These are phyloP conservation scores for Nothopassalora personata DNA, from an alignment of 2,329 filamentous ascomycete species.

Conservation along the genomic window DNA sequence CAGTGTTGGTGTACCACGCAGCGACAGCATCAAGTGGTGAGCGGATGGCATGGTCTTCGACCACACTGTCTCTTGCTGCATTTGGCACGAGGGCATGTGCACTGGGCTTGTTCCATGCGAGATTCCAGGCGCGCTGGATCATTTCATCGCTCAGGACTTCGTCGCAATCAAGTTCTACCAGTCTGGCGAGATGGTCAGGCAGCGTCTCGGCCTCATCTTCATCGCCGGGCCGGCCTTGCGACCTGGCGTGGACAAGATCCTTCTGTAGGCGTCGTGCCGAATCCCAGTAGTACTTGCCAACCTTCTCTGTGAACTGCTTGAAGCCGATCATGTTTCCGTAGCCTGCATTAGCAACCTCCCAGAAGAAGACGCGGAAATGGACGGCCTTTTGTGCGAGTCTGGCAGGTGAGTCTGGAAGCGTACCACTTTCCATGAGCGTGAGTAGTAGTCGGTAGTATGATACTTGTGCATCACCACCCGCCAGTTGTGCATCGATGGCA, in stretches of 20 bases:
- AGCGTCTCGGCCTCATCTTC: constrained; percentile 59
- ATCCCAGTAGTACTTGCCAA: constrained; percentile 76
- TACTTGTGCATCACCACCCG: constrained; percentile 83
- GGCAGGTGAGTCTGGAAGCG: constrained; percentile 74
- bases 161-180: constrained; percentile 76
- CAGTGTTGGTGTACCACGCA: constrained; percentile 79
- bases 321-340: constrained; percentile 60
- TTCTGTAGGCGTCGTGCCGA: constrained; percentile 63
- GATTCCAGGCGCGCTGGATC: constrained; percentile 79
- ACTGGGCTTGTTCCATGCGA: constrained; percentile 79
- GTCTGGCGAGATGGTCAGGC: constrained; percentile 67
- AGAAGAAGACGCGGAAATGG: constrained; percentile 83
- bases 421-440: constrained; percentile 81
- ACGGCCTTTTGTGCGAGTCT: constrained; percentile 87
- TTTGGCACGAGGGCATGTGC: constrained; percentile 61
- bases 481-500: constrained; percentile 85
- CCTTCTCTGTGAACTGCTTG: constrained; percentile 64
- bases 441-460: constrained; percentile 80
- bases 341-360: constrained; percentile 65
- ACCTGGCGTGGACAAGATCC: constrained; percentile 26
- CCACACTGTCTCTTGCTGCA: constrained; percentile 73
- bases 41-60: constrained; percentile 77
- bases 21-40: constrained; percentile 86
- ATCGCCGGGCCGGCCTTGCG: constrained; percentile 18
- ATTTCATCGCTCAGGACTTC: constrained; percentile 73